Conservation (phyloP, 176 grass and related monocot genomes). For the Olyra latifolia region DNA sequence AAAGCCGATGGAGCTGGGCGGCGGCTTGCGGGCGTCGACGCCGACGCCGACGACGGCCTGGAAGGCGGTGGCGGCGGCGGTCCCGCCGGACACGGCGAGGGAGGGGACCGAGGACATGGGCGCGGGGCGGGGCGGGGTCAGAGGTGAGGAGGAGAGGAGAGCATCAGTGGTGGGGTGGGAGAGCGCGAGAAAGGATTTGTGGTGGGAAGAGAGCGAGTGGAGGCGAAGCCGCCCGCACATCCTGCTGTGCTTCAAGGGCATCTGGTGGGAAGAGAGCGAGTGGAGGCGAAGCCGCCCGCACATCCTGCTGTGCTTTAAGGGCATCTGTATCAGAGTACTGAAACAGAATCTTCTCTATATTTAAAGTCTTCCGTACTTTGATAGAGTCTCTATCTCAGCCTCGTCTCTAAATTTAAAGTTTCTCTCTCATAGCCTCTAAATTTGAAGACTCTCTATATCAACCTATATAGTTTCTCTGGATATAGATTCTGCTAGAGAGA, state of each 20-base stretch:
- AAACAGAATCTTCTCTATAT: too few species aligned
- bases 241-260: too few species aligned
- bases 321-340: too few species aligned
- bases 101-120: constrained; percentile 43
- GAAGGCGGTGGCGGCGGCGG: not conserved
- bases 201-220: constrained; percentile 14
- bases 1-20: constrained; percentile 24
- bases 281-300: not conserved
- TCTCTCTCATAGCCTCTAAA: too few species aligned
- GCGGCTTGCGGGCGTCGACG: not conserved
- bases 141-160: not conserved
- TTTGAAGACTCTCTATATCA: too few species aligned
- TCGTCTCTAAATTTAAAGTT: too few species aligned
- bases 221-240: not conserved
- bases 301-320: too few species aligned
- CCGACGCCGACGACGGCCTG: not conserved
- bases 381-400: too few species aligned
- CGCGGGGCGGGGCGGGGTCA: not conserved
- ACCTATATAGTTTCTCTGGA: too few species aligned
- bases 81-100: constrained; percentile 32
- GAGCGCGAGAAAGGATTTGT: not conserved
- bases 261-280: constrained; percentile 14
- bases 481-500: too few species aligned
- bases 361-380: too few species aligned
- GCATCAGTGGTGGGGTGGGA: constrained; percentile 15